A percentile compares a stretch with the other conserved stretches of the same genome.
Conservation (phyloP, 2,329 filamentous ascomycete species). For the Trichoderma asperellum region DNA sequence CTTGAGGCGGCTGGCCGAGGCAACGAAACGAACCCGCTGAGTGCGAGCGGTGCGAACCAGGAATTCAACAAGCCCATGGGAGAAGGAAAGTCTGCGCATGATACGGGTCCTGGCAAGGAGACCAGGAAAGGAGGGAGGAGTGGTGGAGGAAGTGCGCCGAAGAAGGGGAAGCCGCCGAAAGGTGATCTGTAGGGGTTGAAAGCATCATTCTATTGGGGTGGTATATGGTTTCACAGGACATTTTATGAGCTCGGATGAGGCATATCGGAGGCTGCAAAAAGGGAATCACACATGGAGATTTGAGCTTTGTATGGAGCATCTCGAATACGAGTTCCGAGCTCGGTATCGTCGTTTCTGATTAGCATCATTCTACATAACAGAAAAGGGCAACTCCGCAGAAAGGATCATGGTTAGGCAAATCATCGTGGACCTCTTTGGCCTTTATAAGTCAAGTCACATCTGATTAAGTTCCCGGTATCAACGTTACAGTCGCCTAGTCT, state of each 20-base stretch:
- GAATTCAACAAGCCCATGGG: slow-evolving; percentile 47
- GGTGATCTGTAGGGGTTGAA: neutral
- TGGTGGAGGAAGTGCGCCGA: slow-evolving; percentile 37
- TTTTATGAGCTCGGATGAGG: neutral
- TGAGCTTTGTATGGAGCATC: neutral
- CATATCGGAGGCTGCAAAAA: neutral
- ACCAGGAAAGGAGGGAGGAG: slow-evolving; percentile 44
- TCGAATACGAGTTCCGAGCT: neutral
- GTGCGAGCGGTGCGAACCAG: slow-evolving; percentile 52
- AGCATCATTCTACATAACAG: neutral
- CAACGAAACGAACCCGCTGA: slow-evolving; percentile 41
- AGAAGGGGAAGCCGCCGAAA: slow-evolving; percentile 36
- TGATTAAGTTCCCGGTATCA: slow-evolving; percentile 7
- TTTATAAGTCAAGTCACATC: neutral
- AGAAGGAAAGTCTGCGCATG: slow-evolving; percentile 42
- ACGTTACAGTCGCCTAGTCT: slow-evolving; percentile 23
- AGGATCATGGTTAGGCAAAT: neutral
- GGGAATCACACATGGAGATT: neutral
- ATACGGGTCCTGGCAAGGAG: slow-evolving; percentile 41
- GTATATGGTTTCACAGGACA: neutral
- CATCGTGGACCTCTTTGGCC: neutral
- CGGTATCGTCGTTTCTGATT: neutral
- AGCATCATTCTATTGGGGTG: neutral
- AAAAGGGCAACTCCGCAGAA: neutral
- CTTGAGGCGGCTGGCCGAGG: slow-evolving; percentile 48